phyloP scores from a whole-genome alignment of 345 rosid genomes.

The Mercurialis annua region DNA sequence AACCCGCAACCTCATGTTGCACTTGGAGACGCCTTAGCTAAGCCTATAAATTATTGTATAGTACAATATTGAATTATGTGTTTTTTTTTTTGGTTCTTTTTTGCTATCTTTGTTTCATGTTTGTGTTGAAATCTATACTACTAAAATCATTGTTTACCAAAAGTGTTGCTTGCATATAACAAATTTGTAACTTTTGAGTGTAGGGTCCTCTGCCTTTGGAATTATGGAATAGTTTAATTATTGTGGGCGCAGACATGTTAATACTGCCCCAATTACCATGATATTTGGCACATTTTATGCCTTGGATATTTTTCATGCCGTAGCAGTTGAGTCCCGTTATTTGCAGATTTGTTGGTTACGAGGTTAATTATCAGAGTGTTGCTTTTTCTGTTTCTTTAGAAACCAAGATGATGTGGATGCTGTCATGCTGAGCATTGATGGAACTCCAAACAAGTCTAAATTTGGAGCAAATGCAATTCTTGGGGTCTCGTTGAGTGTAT shows the following conservation, averaged over 20 bases:
- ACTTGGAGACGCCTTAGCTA: neutral
- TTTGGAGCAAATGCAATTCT: conserved; percentile 91
- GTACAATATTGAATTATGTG: neutral
- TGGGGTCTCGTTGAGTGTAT: conserved; percentile 89
- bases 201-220: neutral
- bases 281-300: neutral
- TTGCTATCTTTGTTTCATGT: neutral
- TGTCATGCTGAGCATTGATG: conserved; percentile 83
- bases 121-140: neutral
- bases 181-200: no score
- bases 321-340: neutral
- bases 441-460: conserved; percentile 82
- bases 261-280: neutral
- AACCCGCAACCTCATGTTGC: no score
- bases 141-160: neutral
- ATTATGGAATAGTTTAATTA: neutral
- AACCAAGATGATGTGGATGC: conserved; percentile 89
- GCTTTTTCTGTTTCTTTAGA: conserved; percentile 32
- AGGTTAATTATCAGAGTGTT: conserved; percentile 9
- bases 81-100: neutral
- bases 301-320: neutral
- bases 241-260: neutral
- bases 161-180: neutral
- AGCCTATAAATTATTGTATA: neutral
- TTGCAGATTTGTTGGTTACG: neutral